These are phyloP conservation scores for Fusarium paranaense DNA, from an alignment of 2,329 filamentous ascomycete genomes.

Conservation along the genomic window DNA sequence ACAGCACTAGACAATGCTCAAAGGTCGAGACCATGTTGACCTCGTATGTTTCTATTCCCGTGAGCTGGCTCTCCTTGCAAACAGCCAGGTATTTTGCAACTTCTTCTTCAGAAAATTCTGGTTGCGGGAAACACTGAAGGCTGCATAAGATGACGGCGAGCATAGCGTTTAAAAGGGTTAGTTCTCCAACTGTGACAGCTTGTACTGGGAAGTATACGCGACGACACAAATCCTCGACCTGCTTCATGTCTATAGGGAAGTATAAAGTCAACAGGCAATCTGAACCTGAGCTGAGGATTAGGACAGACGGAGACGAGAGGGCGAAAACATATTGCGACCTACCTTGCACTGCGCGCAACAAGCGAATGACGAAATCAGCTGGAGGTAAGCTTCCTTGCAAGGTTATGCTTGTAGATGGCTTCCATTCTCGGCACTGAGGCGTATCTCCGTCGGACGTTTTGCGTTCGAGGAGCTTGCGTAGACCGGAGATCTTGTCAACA, in stretches of 20 bases:
- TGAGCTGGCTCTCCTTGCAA: neutral
- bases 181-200: neutral
- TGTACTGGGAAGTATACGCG: neutral
- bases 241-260: neutral
- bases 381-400: neutral
- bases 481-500: neutral
- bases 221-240: neutral
- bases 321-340: neutral
- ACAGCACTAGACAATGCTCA: neutral
- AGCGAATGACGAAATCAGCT: neutral
- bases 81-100: neutral
- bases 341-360: neutral
- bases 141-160: neutral
- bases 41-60: neutral
- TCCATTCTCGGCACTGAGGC: neutral
- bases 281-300: neutral
- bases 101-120: neutral
- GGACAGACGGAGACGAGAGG: neutral
- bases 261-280: neutral
- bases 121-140: neutral
- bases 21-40: neutral
- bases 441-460: neutral
- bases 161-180: neutral
- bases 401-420: neutral
- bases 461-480: neutral